Base-by-base conservation (phyloP, 305 asterid genomes). In the Fraxinus ornus region DNA sequence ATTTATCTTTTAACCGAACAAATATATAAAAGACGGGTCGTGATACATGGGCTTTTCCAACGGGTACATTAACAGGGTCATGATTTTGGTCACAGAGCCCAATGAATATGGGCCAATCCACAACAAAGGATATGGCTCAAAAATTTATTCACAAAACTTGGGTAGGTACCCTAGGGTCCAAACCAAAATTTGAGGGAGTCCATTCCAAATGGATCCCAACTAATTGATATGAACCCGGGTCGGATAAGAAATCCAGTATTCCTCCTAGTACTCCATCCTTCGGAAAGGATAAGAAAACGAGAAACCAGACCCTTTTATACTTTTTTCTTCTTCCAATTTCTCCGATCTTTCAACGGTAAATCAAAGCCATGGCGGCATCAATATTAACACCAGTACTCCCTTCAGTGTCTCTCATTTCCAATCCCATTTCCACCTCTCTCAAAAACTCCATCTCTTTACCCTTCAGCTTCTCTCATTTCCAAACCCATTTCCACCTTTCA, bases 321-420 rank as follows among this genome's bases (percentile, higher is more conserved):
- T 2, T 37, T 19, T 76, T 79, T 57, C 77, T 21, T 60, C 75
- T n/a, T 3, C 7, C 76, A 26, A 15, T 24, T 36, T 35, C 44
- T 76, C 10, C 80, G 21, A 64, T 81, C 75, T 75, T 75, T 71
- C 44, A 30, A 78, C 28, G 21, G 22, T 57, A 39, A 22, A 15
- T 9, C 21, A 5, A 32, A 79, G 74, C 80, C 76, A 94, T 93
- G 97, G 97, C 95, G 78, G 95, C 86, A 70, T 85, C 94, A n/a
- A 26, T 92, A 57, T 94, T 94, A 36, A 87, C 94, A 39, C 94
- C 98, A 32, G 89, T 93, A 0, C 86, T 87, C 73, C 98, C 97
- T 8, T 92, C 98, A 0, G 87, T 86, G 78, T 84, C 91, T 75
- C 89, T 92, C 52, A 88, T 93, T 86, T 90, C 90, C 88, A 90